Conservation (phyloP, 768 basidiomycete species). For the Lentinula sp. region DNA sequence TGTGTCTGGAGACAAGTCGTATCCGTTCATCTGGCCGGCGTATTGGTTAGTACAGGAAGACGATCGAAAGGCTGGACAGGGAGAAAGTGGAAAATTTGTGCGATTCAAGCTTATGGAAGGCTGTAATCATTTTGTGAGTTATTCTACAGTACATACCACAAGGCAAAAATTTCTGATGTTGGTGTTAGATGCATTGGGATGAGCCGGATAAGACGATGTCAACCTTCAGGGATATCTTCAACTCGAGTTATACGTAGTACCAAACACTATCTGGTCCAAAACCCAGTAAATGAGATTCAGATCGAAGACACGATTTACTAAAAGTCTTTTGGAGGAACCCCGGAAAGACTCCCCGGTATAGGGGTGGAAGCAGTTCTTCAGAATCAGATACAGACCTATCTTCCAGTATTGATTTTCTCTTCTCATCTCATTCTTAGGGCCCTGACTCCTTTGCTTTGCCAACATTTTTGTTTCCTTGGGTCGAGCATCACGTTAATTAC, state of each 20-base stretch:
- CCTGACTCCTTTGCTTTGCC: too few relatives aligned
- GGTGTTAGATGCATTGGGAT: conserved; percentile 1
- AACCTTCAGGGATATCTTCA: background rate
- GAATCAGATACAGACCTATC: too few relatives aligned
- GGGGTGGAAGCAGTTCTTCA: too few relatives aligned
- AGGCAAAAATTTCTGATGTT: background rate
- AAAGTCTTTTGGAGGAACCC: too few relatives aligned
- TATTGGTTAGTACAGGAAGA: background rate
- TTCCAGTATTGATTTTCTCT: too few relatives aligned
- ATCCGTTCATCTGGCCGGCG: background rate
- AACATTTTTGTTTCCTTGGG: too few relatives aligned
- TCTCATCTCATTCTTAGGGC: too few relatives aligned
- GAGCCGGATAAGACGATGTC: background rate
- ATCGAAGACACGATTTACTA: too few relatives aligned
- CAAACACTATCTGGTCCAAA: too few relatives aligned
- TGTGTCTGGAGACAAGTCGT: background rate
- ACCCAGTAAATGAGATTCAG: too few relatives aligned
- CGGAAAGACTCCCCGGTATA: too few relatives aligned
- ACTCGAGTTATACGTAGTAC: background rate
- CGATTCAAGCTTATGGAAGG: conserved; percentile 1
- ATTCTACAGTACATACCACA: background rate
- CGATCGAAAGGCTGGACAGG: background rate
- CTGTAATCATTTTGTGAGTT: background rate
- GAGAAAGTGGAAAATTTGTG: background rate
- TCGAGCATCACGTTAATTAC: too few relatives aligned